Base-by-base conservation (phyloP, 441 rosid genomes). In the Aleurites moluccanus region DNA sequence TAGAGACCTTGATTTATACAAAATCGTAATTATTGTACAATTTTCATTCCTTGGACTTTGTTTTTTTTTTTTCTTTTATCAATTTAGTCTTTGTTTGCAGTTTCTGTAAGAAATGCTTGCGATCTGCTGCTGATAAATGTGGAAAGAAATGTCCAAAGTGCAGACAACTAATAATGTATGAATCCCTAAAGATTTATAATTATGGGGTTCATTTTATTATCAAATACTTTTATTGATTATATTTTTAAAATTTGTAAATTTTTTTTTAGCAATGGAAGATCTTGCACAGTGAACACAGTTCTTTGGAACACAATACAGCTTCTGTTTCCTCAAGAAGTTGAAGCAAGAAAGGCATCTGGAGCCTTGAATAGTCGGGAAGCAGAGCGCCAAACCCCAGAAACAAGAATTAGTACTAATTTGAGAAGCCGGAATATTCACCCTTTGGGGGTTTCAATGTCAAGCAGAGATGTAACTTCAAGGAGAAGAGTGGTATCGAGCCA, bases 261-360 rank as follows among this genome's bases (percentile, higher is more conserved):
- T n/a, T 15, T 75, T 57, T 86, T 76, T 83, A 91, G 97, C 82
- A 92, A 89, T 85, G 98, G 92, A 70, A 91, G 97, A 78, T 88
- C 92, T 73, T 96, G 95, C 83, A 90, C 92, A 0, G 87, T 94
- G 45, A 92, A 94, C 85, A 92, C 99, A 0, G 95, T 96, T 80
- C 92, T 94, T 72, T 96, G 97, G 99, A 96, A 96, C 86, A 96
- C 98, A 53, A 92, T 96, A 59, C 98, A 94, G 83, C 99, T 96
- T 75, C 82, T 94, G 67, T 94, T 96, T 72, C 98, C 99, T 0
- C 81, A 86, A 81, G 98, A 96, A 80, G 86, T 94, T 5, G 97
- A 90, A 83, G 85, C 94, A 69, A 91, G 97, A 78, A 89, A 87
- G 81, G 88, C 76, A 30, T 67, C 89, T 18, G 74, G 49, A 75